A percentile compares a stretch with the other conserved stretches of the same genome.
Evolutionary conservation across 176 grass and related monocot genomes (phyloP).

Genomic region (Rhynchospora pubera): DNA sequence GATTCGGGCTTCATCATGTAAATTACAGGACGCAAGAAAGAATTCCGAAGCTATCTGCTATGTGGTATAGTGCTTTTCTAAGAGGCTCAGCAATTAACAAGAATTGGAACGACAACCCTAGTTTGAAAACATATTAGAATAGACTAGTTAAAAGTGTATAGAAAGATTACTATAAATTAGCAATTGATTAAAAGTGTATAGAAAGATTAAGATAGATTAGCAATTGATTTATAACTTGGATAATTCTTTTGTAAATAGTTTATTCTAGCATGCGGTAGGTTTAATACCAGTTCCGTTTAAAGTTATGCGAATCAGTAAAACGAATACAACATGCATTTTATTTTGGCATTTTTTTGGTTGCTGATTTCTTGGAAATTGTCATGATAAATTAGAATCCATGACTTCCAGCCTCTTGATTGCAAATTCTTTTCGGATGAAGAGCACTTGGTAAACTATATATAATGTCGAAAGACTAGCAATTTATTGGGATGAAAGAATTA

Average conservation of each 20-base stretch:
- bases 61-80: slow-evolving; percentile 50
- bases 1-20: slow-evolving; percentile 48
- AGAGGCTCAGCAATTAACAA: not conserved
- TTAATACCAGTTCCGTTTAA: slow-evolving; percentile 13
- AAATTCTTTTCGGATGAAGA: no score
- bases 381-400: not conserved
- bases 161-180: not conserved
- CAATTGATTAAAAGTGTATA: not conserved
- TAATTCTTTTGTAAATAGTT: slow-evolving; percentile 2
- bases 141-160: not conserved
- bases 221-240: slow-evolving; percentile 1
- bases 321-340: not conserved
- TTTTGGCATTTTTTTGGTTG: not conserved
- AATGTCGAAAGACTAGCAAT: not conserved
- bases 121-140: slow-evolving; percentile 13
- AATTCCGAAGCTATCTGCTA: slow-evolving; percentile 36
- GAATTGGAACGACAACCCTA: not conserved
- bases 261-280: not conserved
- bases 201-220: not conserved
- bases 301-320: not conserved
- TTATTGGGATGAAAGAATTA: not conserved
- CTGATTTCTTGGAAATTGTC: not conserved
- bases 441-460: not conserved
- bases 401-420: no score
- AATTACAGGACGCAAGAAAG: slow-evolving; percentile 40